Evolutionary conservation across 1,139 yeast species (phyloP).

Genomic region (Pichia sp.): DNA sequence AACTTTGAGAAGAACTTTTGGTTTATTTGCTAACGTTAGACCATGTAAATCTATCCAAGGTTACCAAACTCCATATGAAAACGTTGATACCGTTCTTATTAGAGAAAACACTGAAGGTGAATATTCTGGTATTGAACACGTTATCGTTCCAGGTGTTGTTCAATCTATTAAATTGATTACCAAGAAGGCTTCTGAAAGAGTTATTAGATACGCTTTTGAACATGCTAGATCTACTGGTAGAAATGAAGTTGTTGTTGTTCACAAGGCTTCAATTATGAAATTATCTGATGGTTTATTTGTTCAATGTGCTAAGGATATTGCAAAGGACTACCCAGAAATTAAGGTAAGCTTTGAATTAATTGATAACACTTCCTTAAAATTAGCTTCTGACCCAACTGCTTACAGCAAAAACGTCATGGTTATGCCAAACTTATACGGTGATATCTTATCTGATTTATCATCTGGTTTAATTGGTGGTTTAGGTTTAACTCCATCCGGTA

Average conservation of each 20-base stretch:
- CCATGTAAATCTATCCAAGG: slow-evolving; percentile 94
- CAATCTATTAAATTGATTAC: slow-evolving; percentile 97
- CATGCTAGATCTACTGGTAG: slow-evolving; percentile 86
- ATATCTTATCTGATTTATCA: slow-evolving; percentile 93
- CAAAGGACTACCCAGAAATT: slow-evolving; percentile 87
- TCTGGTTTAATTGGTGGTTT: slow-evolving; percentile 97
- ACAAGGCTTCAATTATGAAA: slow-evolving; percentile 98
- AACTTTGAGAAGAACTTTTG: slow-evolving; percentile 95
- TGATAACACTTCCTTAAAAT: slow-evolving; percentile 89
- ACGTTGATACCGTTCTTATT: slow-evolving; percentile 90
- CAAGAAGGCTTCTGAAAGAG: slow-evolving; percentile 92
- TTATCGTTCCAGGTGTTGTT: slow-evolving; percentile 96
- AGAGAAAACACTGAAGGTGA: slow-evolving; percentile 99
- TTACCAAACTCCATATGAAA: slow-evolving; percentile 87
- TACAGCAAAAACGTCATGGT: slow-evolving; percentile 89
- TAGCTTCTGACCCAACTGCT: slow-evolving; percentile 82
- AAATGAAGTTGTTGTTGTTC: slow-evolving; percentile 89
- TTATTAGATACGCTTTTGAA: slow-evolving; percentile 93
- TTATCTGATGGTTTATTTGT: slow-evolving; percentile 96
- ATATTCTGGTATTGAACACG: slow-evolving; percentile 98
- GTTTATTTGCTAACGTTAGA: slow-evolving; percentile 93
- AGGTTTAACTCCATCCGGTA: slow-evolving; percentile 98
- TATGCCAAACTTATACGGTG: slow-evolving; percentile 99
- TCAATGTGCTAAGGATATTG: slow-evolving; percentile 82
- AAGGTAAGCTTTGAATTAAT: slow-evolving; percentile 77